These are phyloP conservation scores for Mycena vulgaris DNA, from an alignment of 768 basidiomycete genomes.

Conservation along the genomic window DNA sequence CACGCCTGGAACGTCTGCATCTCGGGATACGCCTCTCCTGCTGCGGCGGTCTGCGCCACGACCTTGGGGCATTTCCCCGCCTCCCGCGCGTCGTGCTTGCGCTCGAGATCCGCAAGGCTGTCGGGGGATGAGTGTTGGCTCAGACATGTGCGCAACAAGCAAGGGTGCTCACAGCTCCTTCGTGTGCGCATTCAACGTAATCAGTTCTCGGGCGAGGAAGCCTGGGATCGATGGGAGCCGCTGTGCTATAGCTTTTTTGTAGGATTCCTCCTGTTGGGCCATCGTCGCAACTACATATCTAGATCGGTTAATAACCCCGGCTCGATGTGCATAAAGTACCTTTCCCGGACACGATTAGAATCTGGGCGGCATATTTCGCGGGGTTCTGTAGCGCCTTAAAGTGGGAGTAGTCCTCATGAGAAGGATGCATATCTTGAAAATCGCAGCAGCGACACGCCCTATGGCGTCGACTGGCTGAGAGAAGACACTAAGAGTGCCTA, in stretches of 20 bases:
- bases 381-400: conserved; percentile 44
- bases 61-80: conserved; percentile 41
- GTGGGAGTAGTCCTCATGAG: background rate
- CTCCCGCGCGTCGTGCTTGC: conserved; percentile 41
- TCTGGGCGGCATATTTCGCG: background rate
- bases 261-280: conserved; percentile 43
- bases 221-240: conserved; percentile 47
- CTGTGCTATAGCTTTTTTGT: conserved; percentile 36
- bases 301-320: conserved; percentile 12
- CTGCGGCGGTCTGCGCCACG: conserved; percentile 40
- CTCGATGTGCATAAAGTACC: background rate
- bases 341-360: conserved; percentile 8
- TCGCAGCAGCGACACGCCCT: conserved; percentile 36
- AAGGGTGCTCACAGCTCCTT: conserved; percentile 47
- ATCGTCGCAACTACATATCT: conserved; percentile 26
- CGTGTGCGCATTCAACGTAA: conserved; percentile 48
- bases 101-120: conserved; percentile 49
- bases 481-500: background rate
- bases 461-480: conserved; percentile 43
- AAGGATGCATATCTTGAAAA: background rate
- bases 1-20: conserved; percentile 49
- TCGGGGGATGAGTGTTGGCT: background rate
- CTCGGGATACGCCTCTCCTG: conserved; percentile 42
- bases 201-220: conserved; percentile 45
- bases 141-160: background rate